Base-by-base conservation (phyloP, 2,329 filamentous ascomycete genomes). In the Hypoxylon sp. region DNA sequence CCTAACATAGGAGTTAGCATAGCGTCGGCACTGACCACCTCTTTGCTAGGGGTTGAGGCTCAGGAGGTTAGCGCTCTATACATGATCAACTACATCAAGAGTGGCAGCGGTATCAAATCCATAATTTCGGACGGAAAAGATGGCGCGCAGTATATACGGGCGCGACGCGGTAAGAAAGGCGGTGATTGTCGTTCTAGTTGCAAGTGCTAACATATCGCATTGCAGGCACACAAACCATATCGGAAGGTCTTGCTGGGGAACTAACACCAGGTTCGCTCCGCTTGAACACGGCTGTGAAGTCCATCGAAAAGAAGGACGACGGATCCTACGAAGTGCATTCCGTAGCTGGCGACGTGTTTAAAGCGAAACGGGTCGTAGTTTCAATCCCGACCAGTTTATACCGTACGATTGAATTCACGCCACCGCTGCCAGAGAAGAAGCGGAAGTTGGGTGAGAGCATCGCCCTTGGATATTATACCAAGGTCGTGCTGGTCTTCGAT, bases 1-100 rank as follows among this genome's bases (percentile, higher is more conserved):
- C 44, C 54, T 10, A 51, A 52, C 32, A 42, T 61, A 3, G 59
- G 60, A 6, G 24, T 21, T 15, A 27, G 1, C 11, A 31, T 59
- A n/a, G 65, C 51, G 2, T 60, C 59, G 1, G 27, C 46, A 11
- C 51, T 39, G 37, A 59, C 54, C 5, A 32, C 50, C 3, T 31
- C 65, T 42, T 37, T 67, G 7, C 50, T 67, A 17, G 65, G 65
- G 7, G 51, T 63, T 19, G 65, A 69, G 13, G 29, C 35, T 11
- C 24, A 37, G 7, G 62, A 69, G 27, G 71, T 75, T 19, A 56
- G 69, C 60, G 42, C 46, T 29, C 73, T 86, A 1, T 88, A 79
- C 72, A 87, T 89, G 70, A 78, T 89, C 21, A 80, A 87, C 71
- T 88, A 89, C 76, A 85, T 83, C 79, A 84, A 83, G 69, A 82